These are phyloP conservation scores for Amanita inopinata DNA, from an alignment of 768 basidiomycete species.

Conservation along the genomic window DNA sequence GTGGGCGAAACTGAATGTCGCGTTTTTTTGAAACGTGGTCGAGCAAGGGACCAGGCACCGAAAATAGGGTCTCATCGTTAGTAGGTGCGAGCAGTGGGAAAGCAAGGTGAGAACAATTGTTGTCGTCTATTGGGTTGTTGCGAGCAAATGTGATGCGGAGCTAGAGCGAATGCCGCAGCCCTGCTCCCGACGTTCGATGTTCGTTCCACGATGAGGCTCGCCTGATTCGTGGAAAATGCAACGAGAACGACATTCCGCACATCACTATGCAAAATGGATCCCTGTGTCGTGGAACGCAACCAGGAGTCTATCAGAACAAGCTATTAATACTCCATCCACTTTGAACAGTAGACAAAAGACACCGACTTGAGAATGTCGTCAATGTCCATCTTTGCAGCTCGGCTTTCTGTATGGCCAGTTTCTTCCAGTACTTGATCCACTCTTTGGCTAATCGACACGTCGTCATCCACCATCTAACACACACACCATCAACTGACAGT, in stretches of 20 bases:
- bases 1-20: background rate
- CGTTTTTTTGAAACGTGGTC: constrained; percentile 3
- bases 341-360: constrained; percentile 13
- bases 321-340: background rate
- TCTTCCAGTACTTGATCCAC: constrained; percentile 68
- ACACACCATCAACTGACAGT: background rate
- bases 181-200: too few relatives aligned
- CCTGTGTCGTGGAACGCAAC: constrained; percentile 66
- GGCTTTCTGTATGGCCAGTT: constrained; percentile 62
- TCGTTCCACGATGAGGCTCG: too few relatives aligned
- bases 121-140: too few relatives aligned
- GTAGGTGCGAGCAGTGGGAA: too few relatives aligned
- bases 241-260: too few relatives aligned
- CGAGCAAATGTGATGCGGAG: too few relatives aligned
- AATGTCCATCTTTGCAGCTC: constrained; percentile 89
- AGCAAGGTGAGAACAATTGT: too few relatives aligned
- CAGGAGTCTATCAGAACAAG: constrained; percentile 37
- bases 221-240: too few relatives aligned
- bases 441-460: constrained; percentile 55
- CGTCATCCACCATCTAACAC: constrained; percentile 57
- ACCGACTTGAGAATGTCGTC: constrained; percentile 80
- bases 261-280: constrained; percentile 55
- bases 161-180: too few relatives aligned
- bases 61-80: too few relatives aligned
- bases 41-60: constrained; percentile 5